A percentile compares a stretch with the other conserved stretches of the same genome.
Conservation (phyloP, 352 stramenopile genomes). For the Phytophthora lateralis region DNA sequence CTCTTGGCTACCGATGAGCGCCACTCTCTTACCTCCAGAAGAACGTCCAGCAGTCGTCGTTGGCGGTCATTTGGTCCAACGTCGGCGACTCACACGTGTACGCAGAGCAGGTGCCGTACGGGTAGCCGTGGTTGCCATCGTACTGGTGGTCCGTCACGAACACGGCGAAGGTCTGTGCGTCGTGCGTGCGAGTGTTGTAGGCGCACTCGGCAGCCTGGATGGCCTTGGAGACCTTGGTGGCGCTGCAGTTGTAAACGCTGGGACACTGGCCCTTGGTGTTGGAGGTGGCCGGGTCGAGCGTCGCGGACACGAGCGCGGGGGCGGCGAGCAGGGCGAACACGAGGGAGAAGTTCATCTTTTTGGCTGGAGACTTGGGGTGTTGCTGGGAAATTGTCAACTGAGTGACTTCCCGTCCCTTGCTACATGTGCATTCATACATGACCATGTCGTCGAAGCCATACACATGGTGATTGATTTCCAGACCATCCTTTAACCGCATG, state of each 20-base stretch:
- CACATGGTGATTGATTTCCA: conserved; percentile 1
- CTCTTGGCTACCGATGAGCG: no score
- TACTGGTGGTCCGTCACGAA: conserved; percentile 40
- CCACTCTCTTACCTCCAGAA: conserved; percentile 34
- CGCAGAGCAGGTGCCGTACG: conserved; percentile 37
- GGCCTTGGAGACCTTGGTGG: conserved; percentile 19
- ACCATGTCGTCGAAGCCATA: conserved; percentile 7
- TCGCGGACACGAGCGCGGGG: conserved; percentile 35
- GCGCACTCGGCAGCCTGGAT: conserved; percentile 49
- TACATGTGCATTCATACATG: neutral
- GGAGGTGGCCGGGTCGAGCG: conserved; percentile 23
- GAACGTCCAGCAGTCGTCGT: conserved; percentile 44
- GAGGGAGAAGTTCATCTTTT: conserved; percentile 31
- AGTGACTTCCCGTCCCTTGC: neutral
- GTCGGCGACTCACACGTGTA: conserved; percentile 30
- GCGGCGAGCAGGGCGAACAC: conserved; percentile 22
- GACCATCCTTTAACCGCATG: neutral
- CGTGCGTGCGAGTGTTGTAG: conserved; percentile 42
- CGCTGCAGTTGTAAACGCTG: conserved; percentile 25
- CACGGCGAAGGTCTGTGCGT: conserved; percentile 39
- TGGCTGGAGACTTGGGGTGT: conserved; percentile 6
- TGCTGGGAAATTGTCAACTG: conserved; percentile 21
- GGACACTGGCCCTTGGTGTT: conserved; percentile 34
- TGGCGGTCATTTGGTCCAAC: conserved; percentile 17
- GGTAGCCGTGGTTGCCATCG: conserved; percentile 36